Conservation (phyloP, 176 grass and related monocot species). For the Thalia dealbata region DNA sequence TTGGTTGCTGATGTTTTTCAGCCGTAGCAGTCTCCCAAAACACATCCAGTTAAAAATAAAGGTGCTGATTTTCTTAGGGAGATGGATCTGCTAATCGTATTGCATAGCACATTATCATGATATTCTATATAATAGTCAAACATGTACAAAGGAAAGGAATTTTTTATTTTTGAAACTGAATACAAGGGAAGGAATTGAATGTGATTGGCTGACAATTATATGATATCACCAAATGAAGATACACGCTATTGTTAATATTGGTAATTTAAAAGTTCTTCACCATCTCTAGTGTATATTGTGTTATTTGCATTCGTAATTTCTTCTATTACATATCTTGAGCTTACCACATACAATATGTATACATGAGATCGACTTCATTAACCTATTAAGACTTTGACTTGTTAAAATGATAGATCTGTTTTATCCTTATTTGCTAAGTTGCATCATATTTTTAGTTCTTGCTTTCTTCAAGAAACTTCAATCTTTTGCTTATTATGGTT, state of each 20-base stretch:
- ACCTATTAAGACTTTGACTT: not conserved
- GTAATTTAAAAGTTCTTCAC: not conserved
- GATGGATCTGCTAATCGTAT: not conserved
- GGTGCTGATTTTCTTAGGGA: too few relatives aligned
- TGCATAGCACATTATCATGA: not conserved
- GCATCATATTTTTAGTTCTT: not conserved
- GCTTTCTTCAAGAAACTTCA: not conserved
- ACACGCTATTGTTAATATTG: not conserved
- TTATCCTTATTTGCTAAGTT: not conserved
- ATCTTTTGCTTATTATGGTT: not conserved
- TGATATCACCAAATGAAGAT: not conserved
- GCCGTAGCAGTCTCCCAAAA: too few relatives aligned
- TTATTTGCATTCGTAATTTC: not conserved
- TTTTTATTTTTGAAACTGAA: too few relatives aligned
- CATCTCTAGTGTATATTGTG: not conserved
- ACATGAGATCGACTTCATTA: not conserved
- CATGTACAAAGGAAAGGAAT: not conserved
- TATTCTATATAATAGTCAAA: not conserved
- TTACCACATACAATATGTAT: not conserved
- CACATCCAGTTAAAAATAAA: too few relatives aligned
- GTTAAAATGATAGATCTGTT: not conserved
- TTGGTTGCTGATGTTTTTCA: too few relatives aligned
- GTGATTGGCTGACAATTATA: not conserved
- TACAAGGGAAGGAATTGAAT: not conserved
- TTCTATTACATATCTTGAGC: not conserved